Evolutionary conservation across 768 basidiomycete species (phyloP).

Genomic region (Lentinula raphanica): DNA sequence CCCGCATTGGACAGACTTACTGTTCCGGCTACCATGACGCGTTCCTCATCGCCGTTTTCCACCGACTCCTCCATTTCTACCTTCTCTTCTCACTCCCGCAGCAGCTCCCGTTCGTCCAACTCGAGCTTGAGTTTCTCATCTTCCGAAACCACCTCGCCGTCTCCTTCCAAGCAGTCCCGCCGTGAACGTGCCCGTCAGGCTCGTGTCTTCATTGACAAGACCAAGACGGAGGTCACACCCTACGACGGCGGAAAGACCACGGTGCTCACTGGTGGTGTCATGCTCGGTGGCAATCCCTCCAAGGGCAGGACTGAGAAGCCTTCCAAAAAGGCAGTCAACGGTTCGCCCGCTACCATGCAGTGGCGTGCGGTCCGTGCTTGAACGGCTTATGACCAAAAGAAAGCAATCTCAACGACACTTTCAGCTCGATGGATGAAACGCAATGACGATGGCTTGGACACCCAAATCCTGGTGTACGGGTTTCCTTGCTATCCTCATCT

Average conservation of each 20-base stretch:
- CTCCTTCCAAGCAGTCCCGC: slow-evolving; percentile 48
- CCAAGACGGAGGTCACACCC: slow-evolving; percentile 76
- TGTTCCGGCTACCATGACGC: slow-evolving; percentile 24
- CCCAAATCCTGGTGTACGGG: background rate
- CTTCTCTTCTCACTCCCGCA: slow-evolving; percentile 59
- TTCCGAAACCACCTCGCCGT: slow-evolving; percentile 32
- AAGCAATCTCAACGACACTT: slow-evolving; percentile 5
- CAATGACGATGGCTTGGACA: background rate
- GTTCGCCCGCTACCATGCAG: slow-evolving; percentile 2
- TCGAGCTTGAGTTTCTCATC: slow-evolving; percentile 60
- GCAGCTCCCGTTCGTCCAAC: slow-evolving; percentile 68
- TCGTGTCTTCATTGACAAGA: slow-evolving; percentile 66
- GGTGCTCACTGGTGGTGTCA: slow-evolving; percentile 81
- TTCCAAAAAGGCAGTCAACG: background rate
- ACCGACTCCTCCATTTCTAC: slow-evolving; percentile 50
- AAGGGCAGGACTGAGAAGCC: slow-evolving; percentile 26
- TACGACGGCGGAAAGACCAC: slow-evolving; percentile 88
- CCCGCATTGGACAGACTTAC: slow-evolving; percentile 62
- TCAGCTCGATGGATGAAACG: background rate
- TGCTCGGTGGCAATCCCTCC: slow-evolving; percentile 61
- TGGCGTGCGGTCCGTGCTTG: slow-evolving; percentile 57
- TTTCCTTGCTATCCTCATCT: background rate
- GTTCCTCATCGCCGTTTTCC: slow-evolving; percentile 57
- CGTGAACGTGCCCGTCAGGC: slow-evolving; percentile 66
- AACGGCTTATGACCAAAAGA: slow-evolving; percentile 10